Evolutionary conservation across 1,139 yeast genomes (phyloP).

Genomic region (Kurtzmaniella quercitrusa): DNA sequence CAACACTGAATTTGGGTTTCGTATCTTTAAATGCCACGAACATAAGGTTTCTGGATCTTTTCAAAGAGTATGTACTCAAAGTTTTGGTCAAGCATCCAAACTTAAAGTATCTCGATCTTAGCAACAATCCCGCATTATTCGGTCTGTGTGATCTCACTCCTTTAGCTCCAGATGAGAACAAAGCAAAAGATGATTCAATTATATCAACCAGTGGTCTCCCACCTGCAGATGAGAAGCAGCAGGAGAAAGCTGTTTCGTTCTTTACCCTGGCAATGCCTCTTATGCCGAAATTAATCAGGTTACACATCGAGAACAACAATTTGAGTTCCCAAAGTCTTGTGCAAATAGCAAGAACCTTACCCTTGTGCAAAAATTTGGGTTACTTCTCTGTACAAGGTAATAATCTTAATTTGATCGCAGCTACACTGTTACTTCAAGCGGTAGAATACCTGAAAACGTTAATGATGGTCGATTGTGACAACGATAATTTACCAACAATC

Average conservation of each 20-base stretch:
- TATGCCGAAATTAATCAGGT: slow-evolving; percentile 50
- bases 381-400: slow-evolving; percentile 63
- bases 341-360: slow-evolving; percentile 57
- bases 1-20: slow-evolving; percentile 43
- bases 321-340: slow-evolving; percentile 45
- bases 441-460: slow-evolving; percentile 37
- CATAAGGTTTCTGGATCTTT: slow-evolving; percentile 32
- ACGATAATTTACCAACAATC: slow-evolving; percentile 33
- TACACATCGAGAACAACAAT: slow-evolving; percentile 61
- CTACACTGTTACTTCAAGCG: slow-evolving; percentile 38
- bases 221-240: slow-evolving; percentile 7
- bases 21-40: slow-evolving; percentile 71
- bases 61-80: slow-evolving; percentile 30
- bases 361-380: slow-evolving; percentile 54
- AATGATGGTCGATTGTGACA: slow-evolving; percentile 39
- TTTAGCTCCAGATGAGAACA: not conserved
- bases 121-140: slow-evolving; percentile 60
- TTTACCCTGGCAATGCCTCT: slow-evolving; percentile 56
- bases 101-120: slow-evolving; percentile 61
- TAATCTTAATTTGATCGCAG: slow-evolving; percentile 41
- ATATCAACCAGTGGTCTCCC: not conserved
- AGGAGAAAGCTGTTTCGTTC: slow-evolving; percentile 27
- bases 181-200: not conserved
- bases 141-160: slow-evolving; percentile 12
- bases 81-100: slow-evolving; percentile 42